A percentile compares a stretch with the other conserved stretches of the same genome.
Evolutionary conservation across 2,329 filamentous ascomycete genomes (phyloP).

Genomic region (Cryphonectria parasitica): DNA sequence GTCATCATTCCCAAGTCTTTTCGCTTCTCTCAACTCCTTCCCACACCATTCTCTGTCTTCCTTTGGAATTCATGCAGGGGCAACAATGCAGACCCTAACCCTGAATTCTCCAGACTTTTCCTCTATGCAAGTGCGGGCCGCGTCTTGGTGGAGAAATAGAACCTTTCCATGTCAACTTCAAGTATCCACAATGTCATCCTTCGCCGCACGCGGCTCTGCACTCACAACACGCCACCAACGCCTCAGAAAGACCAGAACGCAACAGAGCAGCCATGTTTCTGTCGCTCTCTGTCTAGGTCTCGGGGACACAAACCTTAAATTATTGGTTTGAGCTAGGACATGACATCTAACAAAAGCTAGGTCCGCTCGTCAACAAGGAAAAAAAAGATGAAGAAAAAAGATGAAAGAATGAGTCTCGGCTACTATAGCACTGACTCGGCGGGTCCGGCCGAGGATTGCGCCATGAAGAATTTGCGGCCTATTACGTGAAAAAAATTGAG

Average conservation of each 20-base stretch:
- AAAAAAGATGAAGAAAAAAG: neutral
- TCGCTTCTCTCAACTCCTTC: neutral
- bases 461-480: conserved; percentile 26
- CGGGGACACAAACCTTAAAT: no score
- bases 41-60: neutral
- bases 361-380: neutral
- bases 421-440: conserved; percentile 15
- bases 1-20: neutral
- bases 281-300: neutral
- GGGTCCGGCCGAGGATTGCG: conserved; percentile 19
- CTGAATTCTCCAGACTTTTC: neutral
- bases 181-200: neutral
- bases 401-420: neutral
- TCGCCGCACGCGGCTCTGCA: neutral
- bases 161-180: neutral
- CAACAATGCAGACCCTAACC: neutral
- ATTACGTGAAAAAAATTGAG: conserved; percentile 24
- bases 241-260: neutral
- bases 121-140: neutral
- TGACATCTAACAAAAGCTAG: neutral
- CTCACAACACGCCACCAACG: neutral
- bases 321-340: neutral
- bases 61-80: neutral
- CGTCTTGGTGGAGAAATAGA: neutral
- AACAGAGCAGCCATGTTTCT: neutral